phyloP scores from a whole-genome alignment of 495 filamentous ascomycete genomes.

The Penicillium riverlandense region DNA sequence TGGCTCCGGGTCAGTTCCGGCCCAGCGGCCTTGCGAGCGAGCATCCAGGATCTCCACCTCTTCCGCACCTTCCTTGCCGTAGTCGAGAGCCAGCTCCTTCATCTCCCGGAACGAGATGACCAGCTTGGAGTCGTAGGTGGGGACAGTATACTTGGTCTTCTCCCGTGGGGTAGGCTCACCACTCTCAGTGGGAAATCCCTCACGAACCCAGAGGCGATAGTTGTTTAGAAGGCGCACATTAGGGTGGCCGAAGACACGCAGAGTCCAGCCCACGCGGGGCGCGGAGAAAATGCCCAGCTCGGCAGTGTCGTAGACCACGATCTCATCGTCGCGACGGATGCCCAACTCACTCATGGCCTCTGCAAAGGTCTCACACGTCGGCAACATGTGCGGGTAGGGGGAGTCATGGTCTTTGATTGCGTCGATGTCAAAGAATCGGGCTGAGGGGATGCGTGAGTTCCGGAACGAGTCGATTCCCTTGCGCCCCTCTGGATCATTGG shows the following conservation, averaged over 20 bases:
- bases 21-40: constrained; percentile 69
- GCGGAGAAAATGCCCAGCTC: constrained; percentile 92
- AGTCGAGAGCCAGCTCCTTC: constrained; percentile 63
- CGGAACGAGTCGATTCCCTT: constrained; percentile 72
- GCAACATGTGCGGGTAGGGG: constrained; percentile 96
- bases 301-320: constrained; percentile 87
- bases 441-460: constrained; percentile 68
- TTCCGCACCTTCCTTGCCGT: constrained; percentile 70
- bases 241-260: constrained; percentile 84
- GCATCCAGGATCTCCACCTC: constrained; percentile 89
- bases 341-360: constrained; percentile 82
- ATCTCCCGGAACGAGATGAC: constrained; percentile 74
- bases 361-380: constrained; percentile 69
- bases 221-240: constrained; percentile 90
- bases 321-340: constrained; percentile 74
- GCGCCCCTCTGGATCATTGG: constrained; percentile 71
- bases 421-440: constrained; percentile 97
- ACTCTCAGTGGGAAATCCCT: constrained; percentile 71
- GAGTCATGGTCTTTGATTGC: constrained; percentile 78
- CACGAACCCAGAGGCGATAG: constrained; percentile 80
- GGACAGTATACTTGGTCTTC: constrained; percentile 47
- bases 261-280: constrained; percentile 87
- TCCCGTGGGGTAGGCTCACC: constrained; percentile 60
- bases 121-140: constrained; percentile 44
- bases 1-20: constrained; percentile 79